Evolutionary conservation across 2,329 filamentous ascomycete genomes (phyloP).

Genomic region (Pestalotiopsis fici): DNA sequence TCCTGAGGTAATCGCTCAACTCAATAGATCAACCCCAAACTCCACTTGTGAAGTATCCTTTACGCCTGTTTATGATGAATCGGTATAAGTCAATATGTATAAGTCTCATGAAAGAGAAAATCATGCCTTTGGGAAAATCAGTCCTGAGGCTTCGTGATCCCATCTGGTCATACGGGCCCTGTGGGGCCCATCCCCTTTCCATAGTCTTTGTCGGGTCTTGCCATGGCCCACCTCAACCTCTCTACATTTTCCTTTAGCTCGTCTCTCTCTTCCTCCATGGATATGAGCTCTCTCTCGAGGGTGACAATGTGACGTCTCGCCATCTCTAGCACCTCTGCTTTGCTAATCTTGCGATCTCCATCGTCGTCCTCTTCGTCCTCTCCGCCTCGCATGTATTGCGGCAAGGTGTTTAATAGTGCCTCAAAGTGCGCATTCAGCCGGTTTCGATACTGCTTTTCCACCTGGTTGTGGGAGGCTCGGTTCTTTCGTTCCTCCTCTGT

Average conservation of each 20-base stretch:
- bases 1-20: not conserved
- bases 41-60: not conserved
- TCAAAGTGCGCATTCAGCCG: slow-evolving; percentile 47
- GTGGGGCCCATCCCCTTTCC: not conserved
- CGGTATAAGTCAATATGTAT: not conserved
- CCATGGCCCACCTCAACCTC: slow-evolving; percentile 29
- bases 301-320: slow-evolving; percentile 41
- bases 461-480: slow-evolving; percentile 43
- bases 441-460: slow-evolving; percentile 50
- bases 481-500: slow-evolving; percentile 32
- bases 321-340: slow-evolving; percentile 47
- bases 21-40: not conserved
- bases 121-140: not conserved
- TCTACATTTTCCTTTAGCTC: slow-evolving; percentile 31
- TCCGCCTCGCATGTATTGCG: slow-evolving; percentile 32
- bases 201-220: not conserved
- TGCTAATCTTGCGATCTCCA: slow-evolving; percentile 35
- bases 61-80: not conserved
- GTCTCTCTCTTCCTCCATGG: slow-evolving; percentile 36
- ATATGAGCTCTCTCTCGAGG: slow-evolving; percentile 38
- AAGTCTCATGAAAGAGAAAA: not conserved
- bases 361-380: slow-evolving; percentile 25
- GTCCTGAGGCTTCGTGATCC: not conserved
- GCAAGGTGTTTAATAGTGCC: slow-evolving; percentile 40
- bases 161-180: not conserved